Percentiles rank a stretch among this genome's conserved stretches.
Evolutionary conservation across 768 basidiomycete species (phyloP).

Genomic region (Collybia sordida): DNA sequence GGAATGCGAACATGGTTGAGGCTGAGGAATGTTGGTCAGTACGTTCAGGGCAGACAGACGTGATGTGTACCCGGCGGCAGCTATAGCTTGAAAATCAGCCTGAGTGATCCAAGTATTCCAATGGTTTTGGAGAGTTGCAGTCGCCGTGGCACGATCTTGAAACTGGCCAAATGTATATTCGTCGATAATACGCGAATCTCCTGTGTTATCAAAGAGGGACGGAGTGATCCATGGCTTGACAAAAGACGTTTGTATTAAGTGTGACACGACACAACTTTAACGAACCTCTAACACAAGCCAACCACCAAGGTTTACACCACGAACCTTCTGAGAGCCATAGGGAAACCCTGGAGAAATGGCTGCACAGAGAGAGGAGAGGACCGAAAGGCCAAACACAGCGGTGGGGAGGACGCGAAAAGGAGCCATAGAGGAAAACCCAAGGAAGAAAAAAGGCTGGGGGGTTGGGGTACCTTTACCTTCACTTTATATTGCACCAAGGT

Average conservation of each 20-base stretch:
- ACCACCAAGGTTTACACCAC: constrained; percentile 81
- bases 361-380: constrained; percentile 25
- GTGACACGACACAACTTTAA: constrained; percentile 1
- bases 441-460: constrained; percentile 3
- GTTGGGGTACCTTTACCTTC: no score
- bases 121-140: constrained; percentile 55
- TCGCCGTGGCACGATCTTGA: constrained; percentile 51
- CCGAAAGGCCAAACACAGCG: constrained; percentile 25
- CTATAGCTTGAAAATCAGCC: constrained; percentile 72
- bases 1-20: constrained; percentile 83
- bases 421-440: constrained; percentile 10
- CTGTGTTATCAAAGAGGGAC: constrained; percentile 69
- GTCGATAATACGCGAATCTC: constrained; percentile 60
- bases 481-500: no score
- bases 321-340: constrained; percentile 71
- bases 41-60: constrained; percentile 6
- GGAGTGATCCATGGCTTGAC: constrained; percentile 77
- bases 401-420: constrained; percentile 12
- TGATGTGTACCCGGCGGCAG: constrained; percentile 63
- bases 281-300: constrained; percentile 49
- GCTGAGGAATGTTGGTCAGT: constrained; percentile 31
- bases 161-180: constrained; percentile 77
- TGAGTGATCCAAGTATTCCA: constrained; percentile 89
- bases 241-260: constrained; percentile 10
- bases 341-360: constrained; percentile 59